phyloP scores from a whole-genome alignment of 345 rosid genomes.

The Sonneratia alba region DNA sequence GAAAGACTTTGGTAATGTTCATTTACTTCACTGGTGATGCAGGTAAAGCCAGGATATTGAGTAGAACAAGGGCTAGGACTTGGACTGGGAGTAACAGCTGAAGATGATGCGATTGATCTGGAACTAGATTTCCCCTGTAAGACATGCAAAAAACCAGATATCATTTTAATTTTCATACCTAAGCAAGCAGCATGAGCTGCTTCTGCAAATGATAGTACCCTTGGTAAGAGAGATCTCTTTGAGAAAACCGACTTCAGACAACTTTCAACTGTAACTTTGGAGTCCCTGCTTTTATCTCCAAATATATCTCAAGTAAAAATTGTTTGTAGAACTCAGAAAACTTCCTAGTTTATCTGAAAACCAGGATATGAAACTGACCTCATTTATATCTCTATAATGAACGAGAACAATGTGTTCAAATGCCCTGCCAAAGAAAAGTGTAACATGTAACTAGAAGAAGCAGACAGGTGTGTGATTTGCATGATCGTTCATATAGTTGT shows the following conservation, averaged over 20 bases:
- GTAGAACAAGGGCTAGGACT: constrained; percentile 31
- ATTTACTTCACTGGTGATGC: constrained; percentile 26
- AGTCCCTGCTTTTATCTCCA: background rate
- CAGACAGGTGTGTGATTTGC: background rate
- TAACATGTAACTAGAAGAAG: constrained; percentile 5
- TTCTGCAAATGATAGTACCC: background rate
- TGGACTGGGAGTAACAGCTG: constrained; percentile 32
- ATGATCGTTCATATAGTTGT: background rate
- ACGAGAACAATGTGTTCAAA: constrained; percentile 84
- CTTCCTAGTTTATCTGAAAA: background rate
- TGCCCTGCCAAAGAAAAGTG: constrained; percentile 38
- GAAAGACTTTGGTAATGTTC: constrained; percentile 35
- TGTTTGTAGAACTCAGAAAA: background rate
- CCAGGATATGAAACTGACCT: constrained; percentile 27
- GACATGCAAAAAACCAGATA: background rate
- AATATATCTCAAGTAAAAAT: background rate
- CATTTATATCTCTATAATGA: constrained; percentile 76
- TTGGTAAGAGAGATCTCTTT: background rate
- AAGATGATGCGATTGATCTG: constrained; percentile 30
- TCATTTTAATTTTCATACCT: background rate
- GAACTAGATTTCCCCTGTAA: constrained; percentile 42
- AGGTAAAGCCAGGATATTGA: constrained; percentile 41
- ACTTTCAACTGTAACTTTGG: background rate
- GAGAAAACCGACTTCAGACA: background rate
- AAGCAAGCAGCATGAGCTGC: background rate